Evolutionary conservation across 2,329 filamentous ascomycete species (phyloP), one percentile per base, ranked within the genome.

Genomic region (Ophiocordyceps camponoti-saundersi): DNA sequence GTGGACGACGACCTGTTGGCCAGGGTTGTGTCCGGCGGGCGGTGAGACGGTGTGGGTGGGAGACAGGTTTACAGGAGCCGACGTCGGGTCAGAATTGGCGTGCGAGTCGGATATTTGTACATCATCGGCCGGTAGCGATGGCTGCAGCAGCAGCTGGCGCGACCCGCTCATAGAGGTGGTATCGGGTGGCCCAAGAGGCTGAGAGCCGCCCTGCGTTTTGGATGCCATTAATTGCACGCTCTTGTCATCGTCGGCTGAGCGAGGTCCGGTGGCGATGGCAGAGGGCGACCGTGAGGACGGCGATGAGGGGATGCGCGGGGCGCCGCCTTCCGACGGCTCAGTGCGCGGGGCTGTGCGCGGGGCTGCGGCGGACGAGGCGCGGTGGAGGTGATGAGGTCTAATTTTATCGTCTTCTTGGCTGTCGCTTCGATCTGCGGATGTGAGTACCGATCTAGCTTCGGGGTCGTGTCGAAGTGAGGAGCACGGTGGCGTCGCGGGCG

Each of bases 1-100:
- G 59, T 85, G 83, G 58, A 96, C 85, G 3, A 73, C 73, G 12
- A 63, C 68, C 46, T 73, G 70, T 46, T 64, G 54, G 44, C 23
- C 23, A 8, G 23, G 23, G 8, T 8, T 26, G 23, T 58, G 49
- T 8, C 3, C 13, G 22, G 44, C 49, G 59, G 32, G 32, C 13
- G 32, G 32, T 36, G 54, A 53, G 46, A 36, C 32, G 32, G 13
- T 36, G 32, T 16, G 32, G 55, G 52, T 36, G 44, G 49, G 47
- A 51, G 23, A 26, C 44, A 22, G 46, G 34, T 36, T 39, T 6
- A 36, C 58, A 4, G 53, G 47, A 54, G 53, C 46, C 53, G 49
- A 48, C 66, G 59, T 49, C 62, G 64, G 41, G 57, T 57, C 7
- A 63, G 61, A 20, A 21, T 22, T 23, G 15, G 26, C 10, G 15